Evolutionary conservation across 805 yeast genomes (phyloP).

Genomic region (Candida patagonica): DNA sequence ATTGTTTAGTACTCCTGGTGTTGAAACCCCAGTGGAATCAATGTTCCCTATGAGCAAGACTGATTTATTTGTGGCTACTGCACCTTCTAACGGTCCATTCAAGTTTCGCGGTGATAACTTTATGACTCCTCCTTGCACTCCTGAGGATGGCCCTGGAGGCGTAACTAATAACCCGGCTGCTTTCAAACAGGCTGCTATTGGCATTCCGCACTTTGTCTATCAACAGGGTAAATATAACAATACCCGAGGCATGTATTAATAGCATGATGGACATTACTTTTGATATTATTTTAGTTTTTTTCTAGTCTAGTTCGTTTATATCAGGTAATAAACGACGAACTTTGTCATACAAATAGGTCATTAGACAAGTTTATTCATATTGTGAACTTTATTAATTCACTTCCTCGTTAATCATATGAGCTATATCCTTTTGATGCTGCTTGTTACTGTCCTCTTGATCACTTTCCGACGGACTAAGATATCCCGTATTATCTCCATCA

Average conservation of each 20-base stretch:
- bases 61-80: slow-evolving; percentile 1
- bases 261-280: too few relatives aligned
- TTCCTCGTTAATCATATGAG: too few relatives aligned
- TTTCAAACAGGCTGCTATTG: too few relatives aligned
- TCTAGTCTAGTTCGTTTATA: too few relatives aligned
- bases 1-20: slow-evolving; percentile 1
- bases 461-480: neutral
- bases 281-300: too few relatives aligned
- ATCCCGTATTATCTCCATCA: neutral
- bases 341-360: too few relatives aligned
- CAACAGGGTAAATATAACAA: neutral
- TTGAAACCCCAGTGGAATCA: slow-evolving; percentile 4
- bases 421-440: neutral
- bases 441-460: neutral
- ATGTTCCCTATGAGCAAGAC: slow-evolving; percentile 1
- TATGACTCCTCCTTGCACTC: slow-evolving; percentile 19
- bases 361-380: too few relatives aligned
- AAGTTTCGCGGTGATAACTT: slow-evolving; percentile 9
- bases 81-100: slow-evolving; percentile 3
- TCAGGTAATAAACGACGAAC: too few relatives aligned
- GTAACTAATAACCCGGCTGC: too few relatives aligned
- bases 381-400: too few relatives aligned
- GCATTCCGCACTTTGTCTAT: too few relatives aligned
- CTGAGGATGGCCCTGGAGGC: slow-evolving; percentile 13
- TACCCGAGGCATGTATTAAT: too few relatives aligned